Evolutionary conservation across 768 basidiomycete genomes (phyloP).

Genomic region (Asterophora parasitica): DNA sequence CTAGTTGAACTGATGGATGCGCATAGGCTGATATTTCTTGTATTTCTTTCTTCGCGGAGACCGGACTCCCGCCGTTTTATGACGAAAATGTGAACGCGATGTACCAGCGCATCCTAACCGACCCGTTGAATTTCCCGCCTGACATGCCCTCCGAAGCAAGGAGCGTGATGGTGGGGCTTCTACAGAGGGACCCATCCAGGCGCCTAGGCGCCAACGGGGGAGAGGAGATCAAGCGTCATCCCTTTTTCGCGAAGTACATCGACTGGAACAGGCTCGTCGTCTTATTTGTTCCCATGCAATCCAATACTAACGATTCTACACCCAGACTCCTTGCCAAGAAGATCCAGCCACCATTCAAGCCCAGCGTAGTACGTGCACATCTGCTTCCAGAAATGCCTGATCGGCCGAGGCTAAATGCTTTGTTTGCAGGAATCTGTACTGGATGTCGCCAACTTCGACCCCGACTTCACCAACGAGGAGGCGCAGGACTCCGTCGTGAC

Average conservation of each 20-base stretch:
- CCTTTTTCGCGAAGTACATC: conserved; percentile 92
- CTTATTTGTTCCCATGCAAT: not conserved
- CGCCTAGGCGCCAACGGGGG: conserved; percentile 91
- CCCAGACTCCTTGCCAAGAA: conserved; percentile 80
- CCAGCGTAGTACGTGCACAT: conserved; percentile 70
- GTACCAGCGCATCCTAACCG: conserved; percentile 93
- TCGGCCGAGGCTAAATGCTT: not conserved
- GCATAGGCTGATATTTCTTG: conserved; percentile 1
- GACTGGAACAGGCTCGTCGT: conserved; percentile 75
- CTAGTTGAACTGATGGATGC: conserved; percentile 10
- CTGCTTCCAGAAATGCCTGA: not conserved
- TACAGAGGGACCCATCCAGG: conserved; percentile 82
- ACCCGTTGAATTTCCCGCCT: conserved; percentile 87
- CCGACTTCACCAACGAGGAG: conserved; percentile 94
- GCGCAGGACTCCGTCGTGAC: conserved; percentile 95
- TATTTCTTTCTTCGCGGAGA: conserved; percentile 36
- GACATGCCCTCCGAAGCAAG: conserved; percentile 87
- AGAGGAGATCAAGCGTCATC: conserved; percentile 92
- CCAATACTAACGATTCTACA: not conserved
- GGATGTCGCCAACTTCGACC: conserved; percentile 95
- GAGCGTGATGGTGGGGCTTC: conserved; percentile 81
- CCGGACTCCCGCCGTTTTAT: conserved; percentile 96
- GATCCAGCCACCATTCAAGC: conserved; percentile 97
- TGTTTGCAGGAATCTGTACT: conserved; percentile 73
- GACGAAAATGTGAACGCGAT: conserved; percentile 98